Evolutionary conservation across 345 rosid species (phyloP), one percentile per base, ranked within the genome.

Genomic region (Jatropha curcas): DNA sequence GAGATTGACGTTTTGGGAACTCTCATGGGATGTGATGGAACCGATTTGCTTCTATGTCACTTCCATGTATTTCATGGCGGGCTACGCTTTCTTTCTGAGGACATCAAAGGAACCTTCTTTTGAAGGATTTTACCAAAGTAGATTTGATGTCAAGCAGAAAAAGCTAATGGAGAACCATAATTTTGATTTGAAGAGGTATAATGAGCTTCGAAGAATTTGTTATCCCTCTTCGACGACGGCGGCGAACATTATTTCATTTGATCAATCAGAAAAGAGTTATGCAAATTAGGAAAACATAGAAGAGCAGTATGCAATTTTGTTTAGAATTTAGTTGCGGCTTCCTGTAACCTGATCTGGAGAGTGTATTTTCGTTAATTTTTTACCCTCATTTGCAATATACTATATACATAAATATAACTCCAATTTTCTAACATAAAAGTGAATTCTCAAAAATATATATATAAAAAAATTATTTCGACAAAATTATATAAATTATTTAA

Each of bases 1-100:
- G 97, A 87, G 99, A 84, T 86, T 96, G 35, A 96, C 99, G 0
- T 96, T 96, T 28, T 96, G 99, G 99, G 99, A 96, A 71, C 94
- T 96, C 2, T 79, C 97, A 0, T 96, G 99, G 99, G 98, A 96
- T 72, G 96, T 96, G 5, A 96, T 96, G 98, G 99, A 96, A 31
- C 99, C 99, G 0, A 90, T 96, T 30, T 96, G 99, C 87, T 96
- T 88, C 91, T 89, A 78, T 30, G 80, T 87, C 17, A 91, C 99
- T 0, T 87, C 96, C 16, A 34, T 81, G 1, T 93, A 93, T 70
- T 87, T 85, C 83, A 86, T 91, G 88, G 89, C 85, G 0, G 84
- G 96, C 45, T 96, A 91, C 30, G 62, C 89, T 0, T 96, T 93
- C 81, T 96, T 93, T 88, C 97, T 96, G 34, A 80, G 77, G 81